Evolutionary conservation across 371 early-diverging fungal genomes (phyloP).

Genomic region (Mortierella sp.): DNA sequence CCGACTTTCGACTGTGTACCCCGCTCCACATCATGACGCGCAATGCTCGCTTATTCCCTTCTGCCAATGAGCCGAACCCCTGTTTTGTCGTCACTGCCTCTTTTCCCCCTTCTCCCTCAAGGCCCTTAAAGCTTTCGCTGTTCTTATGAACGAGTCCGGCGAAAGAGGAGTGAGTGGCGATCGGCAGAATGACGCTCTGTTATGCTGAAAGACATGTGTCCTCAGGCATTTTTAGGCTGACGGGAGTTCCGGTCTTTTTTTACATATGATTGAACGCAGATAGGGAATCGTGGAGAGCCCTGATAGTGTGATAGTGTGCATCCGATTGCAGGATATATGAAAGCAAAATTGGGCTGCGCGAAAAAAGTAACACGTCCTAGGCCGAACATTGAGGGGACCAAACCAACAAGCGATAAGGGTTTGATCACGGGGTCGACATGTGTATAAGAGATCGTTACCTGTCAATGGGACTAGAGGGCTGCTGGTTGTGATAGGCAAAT

Average conservation of each 20-base stretch:
- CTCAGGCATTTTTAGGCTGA: background rate
- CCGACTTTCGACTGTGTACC: no score
- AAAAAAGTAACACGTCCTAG: no score
- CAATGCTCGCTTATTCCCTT: background rate
- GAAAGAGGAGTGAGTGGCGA: background rate
- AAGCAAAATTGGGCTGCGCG: no score
- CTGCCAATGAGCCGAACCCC: background rate
- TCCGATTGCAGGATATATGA: background rate
- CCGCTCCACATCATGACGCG: background rate
- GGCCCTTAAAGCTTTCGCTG: no score
- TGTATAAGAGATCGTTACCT: constrained; percentile 13
- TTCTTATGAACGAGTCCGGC: no score
- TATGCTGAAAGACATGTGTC: constrained; percentile 9
- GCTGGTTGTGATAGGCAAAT: constrained; percentile 25
- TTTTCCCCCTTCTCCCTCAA: no score
- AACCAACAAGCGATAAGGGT: background rate
- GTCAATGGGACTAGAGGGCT: constrained; percentile 9
- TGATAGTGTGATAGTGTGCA: background rate
- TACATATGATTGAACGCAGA: constrained; percentile 12
- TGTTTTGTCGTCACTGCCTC: background rate
- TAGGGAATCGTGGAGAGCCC: constrained; percentile 2
- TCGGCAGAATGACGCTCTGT: background rate
- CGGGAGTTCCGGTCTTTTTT: background rate
- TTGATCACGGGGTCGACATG: no score
- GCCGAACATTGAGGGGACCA: background rate